Base-by-base conservation (phyloP, 2,329 filamentous ascomycete genomes). In the Rutstroemia sp. region DNA sequence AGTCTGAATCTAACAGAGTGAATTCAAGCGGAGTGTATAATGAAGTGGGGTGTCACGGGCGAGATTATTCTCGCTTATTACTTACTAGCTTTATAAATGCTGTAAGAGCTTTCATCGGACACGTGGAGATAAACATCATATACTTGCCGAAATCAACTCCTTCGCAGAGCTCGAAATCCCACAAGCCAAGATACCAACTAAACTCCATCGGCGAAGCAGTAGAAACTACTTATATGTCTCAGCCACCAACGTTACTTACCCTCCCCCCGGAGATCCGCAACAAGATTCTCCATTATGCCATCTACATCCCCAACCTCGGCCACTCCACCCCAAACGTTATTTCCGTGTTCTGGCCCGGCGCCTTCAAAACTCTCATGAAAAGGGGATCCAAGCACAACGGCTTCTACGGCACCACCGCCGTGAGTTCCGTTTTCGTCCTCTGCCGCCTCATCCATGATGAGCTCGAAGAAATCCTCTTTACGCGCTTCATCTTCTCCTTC, bases 191-290 rank as follows among this genome's bases (percentile, higher is more conserved):
- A 27, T 27, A 27, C 25, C 25, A 27, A 27, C 2, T 8, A 2
- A 27, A 27, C 4, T 27, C 7, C 6, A 7, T 7, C 25, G 7
- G 6, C 4, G 7, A 27, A 8, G 25, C 25, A 7, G 7, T 27
- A 27, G 7, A 27, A 27, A 6, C 7, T 27, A 27, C 6, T 8
- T 27, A 27, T 8, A 42, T 42, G 39, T 44, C 12, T 12, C 2
- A 44, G 30, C 5, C 38, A 16, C n/a, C n/a, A 7, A 44, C 38
- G 8, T 5, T 44, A 21, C 38, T 52, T 3, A 18, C 21, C 2
- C 18, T 39, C 62, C 64, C 16, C 48, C 59, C 8, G 62, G 39
- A 67, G 51, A 64, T 66, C 44, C 59, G 63, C 1, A 49, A 61
- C 10, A 10, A 47, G 3, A 63, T 65, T 10, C 62, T 65, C 56